Conservation (phyloP, 768 basidiomycete species). For the Kwoniella mangroviensis region DNA sequence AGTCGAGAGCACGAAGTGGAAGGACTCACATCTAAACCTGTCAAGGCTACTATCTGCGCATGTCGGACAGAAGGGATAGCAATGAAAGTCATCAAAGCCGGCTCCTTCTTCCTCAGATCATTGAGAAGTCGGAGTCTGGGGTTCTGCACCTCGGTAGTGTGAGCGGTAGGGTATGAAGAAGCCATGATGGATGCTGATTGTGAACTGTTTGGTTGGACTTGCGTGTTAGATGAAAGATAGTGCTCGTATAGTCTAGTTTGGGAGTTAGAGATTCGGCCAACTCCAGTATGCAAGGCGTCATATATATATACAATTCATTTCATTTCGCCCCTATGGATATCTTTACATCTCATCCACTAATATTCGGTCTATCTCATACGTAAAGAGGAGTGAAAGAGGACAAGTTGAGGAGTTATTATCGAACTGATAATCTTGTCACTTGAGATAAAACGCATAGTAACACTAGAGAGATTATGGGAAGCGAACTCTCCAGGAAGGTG, state of each 20-base stretch:
- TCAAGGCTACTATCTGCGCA: slow-evolving; percentile 44
- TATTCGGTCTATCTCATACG: too few relatives aligned
- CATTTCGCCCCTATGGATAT: too few relatives aligned
- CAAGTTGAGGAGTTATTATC: neutral
- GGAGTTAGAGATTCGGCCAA: too few relatives aligned
- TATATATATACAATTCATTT: too few relatives aligned
- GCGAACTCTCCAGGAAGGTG: neutral
- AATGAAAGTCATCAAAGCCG: slow-evolving; percentile 45
- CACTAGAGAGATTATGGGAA: neutral
- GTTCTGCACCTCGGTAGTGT: slow-evolving; percentile 35
- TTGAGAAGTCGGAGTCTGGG: slow-evolving; percentile 44
- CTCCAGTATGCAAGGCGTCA: too few relatives aligned
- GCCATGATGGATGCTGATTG: neutral
- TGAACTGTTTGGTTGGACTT: neutral
- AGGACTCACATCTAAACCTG: slow-evolving; percentile 45
- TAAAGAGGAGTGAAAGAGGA: neutral
- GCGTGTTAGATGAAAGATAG: neutral
- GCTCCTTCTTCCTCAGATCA: slow-evolving; percentile 28
- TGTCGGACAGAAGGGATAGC: slow-evolving; percentile 33
- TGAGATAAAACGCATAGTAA: too few relatives aligned
- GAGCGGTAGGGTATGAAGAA: slow-evolving; percentile 27
- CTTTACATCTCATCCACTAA: too few relatives aligned
- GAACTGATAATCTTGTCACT: too few relatives aligned
- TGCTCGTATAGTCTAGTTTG: too few relatives aligned
- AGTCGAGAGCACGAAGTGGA: too few relatives aligned